Evolutionary conservation across 805 yeast genomes (phyloP).

Genomic region (Starmera amethionina): DNA sequence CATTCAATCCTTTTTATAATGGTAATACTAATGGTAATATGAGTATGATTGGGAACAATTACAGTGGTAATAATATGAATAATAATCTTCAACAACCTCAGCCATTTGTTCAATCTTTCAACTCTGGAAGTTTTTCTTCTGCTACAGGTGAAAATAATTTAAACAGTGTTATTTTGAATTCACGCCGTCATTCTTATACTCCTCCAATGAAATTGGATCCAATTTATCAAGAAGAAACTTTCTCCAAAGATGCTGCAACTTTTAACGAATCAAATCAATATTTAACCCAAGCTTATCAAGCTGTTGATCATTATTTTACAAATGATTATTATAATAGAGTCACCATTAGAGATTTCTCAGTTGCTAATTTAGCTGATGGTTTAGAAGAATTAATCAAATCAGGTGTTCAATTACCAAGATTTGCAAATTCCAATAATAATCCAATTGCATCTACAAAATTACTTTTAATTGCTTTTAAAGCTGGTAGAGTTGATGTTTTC

Average conservation of each 20-base stretch:
- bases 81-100: no score
- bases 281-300: constrained; percentile 10
- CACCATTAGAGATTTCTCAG: constrained; percentile 9
- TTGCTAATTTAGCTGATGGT: constrained; percentile 4
- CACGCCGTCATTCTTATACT: constrained; percentile 1
- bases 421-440: background rate
- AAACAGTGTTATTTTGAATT: background rate
- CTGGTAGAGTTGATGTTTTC: constrained; percentile 72
- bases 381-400: background rate
- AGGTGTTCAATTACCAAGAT: constrained; percentile 2
- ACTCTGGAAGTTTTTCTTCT: no score
- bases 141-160: background rate
- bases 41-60: no score
- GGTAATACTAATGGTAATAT: no score
- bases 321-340: constrained; percentile 15
- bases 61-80: no score
- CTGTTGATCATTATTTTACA: constrained; percentile 15
- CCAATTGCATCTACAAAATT: constrained; percentile 25
- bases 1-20: no score
- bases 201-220: background rate
- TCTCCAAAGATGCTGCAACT: background rate
- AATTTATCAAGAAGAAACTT: background rate
- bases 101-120: no score
- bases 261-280: constrained; percentile 9
- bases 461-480: constrained; percentile 65